A percentile compares a stretch with the other conserved stretches of the same genome.
These are phyloP conservation scores for Talaromyces liani DNA, from an alignment of 495 filamentous ascomycete species.

Conservation along the genomic window DNA sequence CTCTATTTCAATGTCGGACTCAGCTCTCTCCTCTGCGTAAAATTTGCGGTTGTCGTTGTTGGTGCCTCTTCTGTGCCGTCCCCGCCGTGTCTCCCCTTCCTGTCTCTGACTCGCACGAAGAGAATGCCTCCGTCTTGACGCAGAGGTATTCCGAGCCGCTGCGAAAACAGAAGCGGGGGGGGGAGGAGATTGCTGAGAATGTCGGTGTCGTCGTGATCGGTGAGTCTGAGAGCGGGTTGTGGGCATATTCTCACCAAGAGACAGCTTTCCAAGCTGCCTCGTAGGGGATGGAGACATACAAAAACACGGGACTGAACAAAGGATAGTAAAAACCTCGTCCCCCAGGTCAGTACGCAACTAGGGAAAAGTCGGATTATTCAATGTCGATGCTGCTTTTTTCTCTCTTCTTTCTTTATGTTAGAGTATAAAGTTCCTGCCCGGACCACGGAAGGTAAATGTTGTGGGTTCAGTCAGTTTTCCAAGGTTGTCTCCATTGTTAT, in stretches of 20 bases:
- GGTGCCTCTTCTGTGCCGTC: slow-evolving; percentile 10
- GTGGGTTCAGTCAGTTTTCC: not conserved
- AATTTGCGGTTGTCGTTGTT: slow-evolving; percentile 9
- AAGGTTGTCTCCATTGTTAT: not conserved
- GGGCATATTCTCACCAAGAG: slow-evolving; percentile 28
- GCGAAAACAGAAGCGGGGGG: not conserved
- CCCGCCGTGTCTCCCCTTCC: slow-evolving; percentile 4
- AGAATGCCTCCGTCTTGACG: not conserved
- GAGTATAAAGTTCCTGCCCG: slow-evolving; percentile 4
- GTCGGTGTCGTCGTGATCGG: slow-evolving; percentile 12
- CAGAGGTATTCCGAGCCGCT: not conserved
- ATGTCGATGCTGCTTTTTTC: not conserved
- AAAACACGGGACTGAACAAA: slow-evolving; percentile 1
- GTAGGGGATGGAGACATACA: slow-evolving; percentile 32
- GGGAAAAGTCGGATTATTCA: not conserved
- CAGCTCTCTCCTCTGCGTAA: not conserved
- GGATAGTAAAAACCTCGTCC: not conserved
- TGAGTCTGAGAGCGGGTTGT: slow-evolving; percentile 18
- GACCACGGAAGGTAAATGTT: not conserved
- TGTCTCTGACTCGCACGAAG: slow-evolving; percentile 1
- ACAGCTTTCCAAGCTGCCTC: slow-evolving; percentile 32
- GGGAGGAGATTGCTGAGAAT: not conserved
- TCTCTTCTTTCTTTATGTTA: not conserved
- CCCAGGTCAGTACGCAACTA: not conserved
- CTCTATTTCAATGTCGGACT: not conserved